A percentile compares a stretch with the other conserved stretches of the same genome.
phyloP scores from a whole-genome alignment of 2,329 filamentous ascomycete species.

The Davidsoniella eucalypti region DNA sequence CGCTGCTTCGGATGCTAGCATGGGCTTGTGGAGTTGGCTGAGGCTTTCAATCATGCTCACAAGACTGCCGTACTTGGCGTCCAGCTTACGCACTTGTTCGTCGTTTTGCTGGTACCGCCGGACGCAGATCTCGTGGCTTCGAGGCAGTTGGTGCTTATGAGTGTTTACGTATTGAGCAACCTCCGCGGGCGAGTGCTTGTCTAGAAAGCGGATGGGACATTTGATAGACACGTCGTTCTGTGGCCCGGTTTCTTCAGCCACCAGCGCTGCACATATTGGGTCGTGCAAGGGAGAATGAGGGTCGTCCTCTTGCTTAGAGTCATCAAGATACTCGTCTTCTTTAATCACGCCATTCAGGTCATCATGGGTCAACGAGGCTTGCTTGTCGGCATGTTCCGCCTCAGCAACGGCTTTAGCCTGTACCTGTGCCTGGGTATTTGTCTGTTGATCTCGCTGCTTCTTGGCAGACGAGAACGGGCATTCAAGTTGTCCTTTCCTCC shows the following conservation, averaged over 20 bases:
- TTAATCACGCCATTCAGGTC: constrained; percentile 14
- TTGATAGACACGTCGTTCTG: constrained; percentile 39
- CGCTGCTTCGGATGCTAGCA: constrained; percentile 46
- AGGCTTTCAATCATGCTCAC: constrained; percentile 90
- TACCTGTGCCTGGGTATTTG: background rate
- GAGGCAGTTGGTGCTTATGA: constrained; percentile 86
- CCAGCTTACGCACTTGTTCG: constrained; percentile 68
- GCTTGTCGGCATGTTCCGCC: too few species aligned
- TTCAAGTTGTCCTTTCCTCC: constrained; percentile 59
- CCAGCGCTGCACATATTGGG: constrained; percentile 49
- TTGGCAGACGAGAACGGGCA: constrained; percentile 53
- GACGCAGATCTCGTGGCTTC: constrained; percentile 86
- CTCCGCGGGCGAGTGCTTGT: constrained; percentile 85
- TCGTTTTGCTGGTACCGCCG: constrained; percentile 78
- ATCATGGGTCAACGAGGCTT: constrained; percentile 7
- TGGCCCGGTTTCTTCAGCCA: constrained; percentile 38
- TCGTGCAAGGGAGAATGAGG: constrained; percentile 34
- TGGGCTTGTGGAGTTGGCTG: constrained; percentile 72
- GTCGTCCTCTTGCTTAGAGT: constrained; percentile 14
- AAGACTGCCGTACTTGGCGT: constrained; percentile 84
- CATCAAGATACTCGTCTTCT: constrained; percentile 7
- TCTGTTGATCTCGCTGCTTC: too few species aligned
- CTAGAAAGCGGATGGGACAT: constrained; percentile 83
- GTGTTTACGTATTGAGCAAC: constrained; percentile 86
- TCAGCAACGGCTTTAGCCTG: background rate